Conservation (phyloP, 2,329 filamentous ascomycete species). For the Didymella glomerata region DNA sequence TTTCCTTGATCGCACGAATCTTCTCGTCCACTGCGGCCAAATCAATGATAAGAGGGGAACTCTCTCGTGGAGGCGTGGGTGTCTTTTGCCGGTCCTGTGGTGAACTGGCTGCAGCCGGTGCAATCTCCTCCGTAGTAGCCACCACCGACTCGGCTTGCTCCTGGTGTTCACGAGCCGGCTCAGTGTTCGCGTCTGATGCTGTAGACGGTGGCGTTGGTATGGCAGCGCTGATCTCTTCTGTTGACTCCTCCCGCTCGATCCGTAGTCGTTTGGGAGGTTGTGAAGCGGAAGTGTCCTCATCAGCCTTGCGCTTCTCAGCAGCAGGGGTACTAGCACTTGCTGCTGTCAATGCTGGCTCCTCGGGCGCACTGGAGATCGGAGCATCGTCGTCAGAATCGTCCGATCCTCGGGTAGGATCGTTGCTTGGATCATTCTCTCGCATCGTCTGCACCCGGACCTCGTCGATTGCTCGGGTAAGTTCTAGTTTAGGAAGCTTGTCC, state of each 20-base stretch:
- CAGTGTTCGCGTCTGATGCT: neutral
- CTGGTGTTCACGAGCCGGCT: neutral
- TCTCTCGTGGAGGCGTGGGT: neutral
- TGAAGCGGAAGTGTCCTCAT: neutral
- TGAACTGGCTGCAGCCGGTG: neutral
- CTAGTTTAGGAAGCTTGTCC: constrained; percentile 2
- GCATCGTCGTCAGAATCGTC: neutral
- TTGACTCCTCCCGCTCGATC: neutral
- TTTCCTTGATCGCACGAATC: constrained; percentile 31
- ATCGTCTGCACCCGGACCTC: constrained; percentile 17
- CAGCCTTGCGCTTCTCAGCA: constrained; percentile 12
- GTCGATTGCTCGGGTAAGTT: constrained; percentile 2
- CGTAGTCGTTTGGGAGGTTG: constrained; percentile 8
- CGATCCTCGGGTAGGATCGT: constrained; percentile 7
- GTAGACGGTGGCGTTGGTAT: constrained; percentile 2
- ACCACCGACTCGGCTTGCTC: neutral
- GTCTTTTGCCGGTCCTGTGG: neutral
- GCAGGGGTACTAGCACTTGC: neutral
- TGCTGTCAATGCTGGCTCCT: neutral
- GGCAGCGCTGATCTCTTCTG: neutral
- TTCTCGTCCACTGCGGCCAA: constrained; percentile 2
- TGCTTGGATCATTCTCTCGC: constrained; percentile 8
- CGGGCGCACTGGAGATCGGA: neutral
- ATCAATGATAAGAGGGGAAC: constrained; percentile 4
- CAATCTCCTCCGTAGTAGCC: neutral